Evolutionary conservation across 352 stramenopile species (phyloP).

Genomic region (Pythium guiyangense): DNA sequence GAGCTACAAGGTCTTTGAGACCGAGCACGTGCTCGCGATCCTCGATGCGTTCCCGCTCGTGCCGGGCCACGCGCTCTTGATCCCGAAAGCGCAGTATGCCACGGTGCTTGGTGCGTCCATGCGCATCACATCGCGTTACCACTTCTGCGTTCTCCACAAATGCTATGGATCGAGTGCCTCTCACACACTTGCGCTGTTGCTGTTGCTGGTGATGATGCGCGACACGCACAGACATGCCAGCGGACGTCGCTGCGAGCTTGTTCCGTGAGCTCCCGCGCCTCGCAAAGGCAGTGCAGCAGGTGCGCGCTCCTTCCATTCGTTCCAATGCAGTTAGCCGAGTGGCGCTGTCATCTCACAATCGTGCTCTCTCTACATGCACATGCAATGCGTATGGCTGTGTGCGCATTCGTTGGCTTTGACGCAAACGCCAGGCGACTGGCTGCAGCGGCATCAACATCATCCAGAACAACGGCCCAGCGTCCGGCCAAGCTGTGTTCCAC

Average conservation of each 20-base stretch:
- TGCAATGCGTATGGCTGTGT: no score
- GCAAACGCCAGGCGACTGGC: conserved; percentile 36
- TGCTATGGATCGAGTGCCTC: background rate
- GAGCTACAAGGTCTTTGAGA: conserved; percentile 85
- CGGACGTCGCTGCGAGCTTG: conserved; percentile 58
- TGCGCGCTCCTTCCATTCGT: conserved; percentile 2
- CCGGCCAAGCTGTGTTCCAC: conserved; percentile 77
- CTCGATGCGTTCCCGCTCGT: conserved; percentile 72
- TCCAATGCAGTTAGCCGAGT: background rate
- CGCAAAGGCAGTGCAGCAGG: conserved; percentile 65
- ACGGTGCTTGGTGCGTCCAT: conserved; percentile 44
- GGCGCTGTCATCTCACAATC: background rate
- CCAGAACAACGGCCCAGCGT: conserved; percentile 70
- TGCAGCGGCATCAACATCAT: conserved; percentile 74
- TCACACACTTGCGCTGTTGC: background rate
- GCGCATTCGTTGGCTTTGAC: background rate
- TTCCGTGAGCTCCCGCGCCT: conserved; percentile 76
- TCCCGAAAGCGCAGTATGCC: conserved; percentile 73
- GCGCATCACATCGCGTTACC: background rate
- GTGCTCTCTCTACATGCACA: no score
- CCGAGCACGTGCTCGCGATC: conserved; percentile 79
- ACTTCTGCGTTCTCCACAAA: background rate
- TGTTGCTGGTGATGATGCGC: background rate
- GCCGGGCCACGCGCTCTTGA: conserved; percentile 60
- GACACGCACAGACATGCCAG: conserved; percentile 45